Evolutionary conservation across 495 filamentous ascomycete genomes (phyloP).

Genomic region (Chaetomidium leptoderma): DNA sequence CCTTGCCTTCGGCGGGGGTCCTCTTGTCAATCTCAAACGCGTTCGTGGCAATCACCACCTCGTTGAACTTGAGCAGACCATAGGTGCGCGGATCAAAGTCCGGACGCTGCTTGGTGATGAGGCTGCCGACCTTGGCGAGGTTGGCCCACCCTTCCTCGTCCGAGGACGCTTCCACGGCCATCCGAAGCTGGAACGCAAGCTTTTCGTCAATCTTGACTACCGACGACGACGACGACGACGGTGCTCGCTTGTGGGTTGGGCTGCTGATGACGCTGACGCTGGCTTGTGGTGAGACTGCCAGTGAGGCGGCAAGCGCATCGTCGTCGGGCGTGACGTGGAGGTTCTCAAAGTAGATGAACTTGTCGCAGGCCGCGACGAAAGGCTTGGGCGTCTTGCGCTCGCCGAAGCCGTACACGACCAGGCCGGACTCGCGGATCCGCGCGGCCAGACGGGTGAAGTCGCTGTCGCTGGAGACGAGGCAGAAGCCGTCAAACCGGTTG

Average conservation of each 20-base stretch:
- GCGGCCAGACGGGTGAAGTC: constrained; percentile 23
- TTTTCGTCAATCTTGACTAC: background rate
- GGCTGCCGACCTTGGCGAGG: constrained; percentile 8
- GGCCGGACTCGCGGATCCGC: constrained; percentile 23
- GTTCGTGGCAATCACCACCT: constrained; percentile 14
- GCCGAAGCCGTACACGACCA: constrained; percentile 24
- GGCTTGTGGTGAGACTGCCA: background rate
- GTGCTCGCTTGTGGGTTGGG: background rate
- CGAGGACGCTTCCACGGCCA: constrained; percentile 11
- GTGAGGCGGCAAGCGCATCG: no score
- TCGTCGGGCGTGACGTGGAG: background rate
- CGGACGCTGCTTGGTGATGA: constrained; percentile 31
- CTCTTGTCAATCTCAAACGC: no score
- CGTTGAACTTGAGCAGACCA: constrained; percentile 24
- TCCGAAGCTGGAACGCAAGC: constrained; percentile 1
- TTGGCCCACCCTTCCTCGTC: constrained; percentile 8
- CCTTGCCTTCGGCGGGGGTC: no score
- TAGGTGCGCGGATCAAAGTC: constrained; percentile 24
- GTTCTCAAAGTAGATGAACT: constrained; percentile 24
- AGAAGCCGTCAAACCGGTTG: constrained; percentile 22
- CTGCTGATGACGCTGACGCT: background rate
- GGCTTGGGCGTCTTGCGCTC: constrained; percentile 22
- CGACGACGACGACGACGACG: background rate
- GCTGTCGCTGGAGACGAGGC: constrained; percentile 25
- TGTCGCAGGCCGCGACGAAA: constrained; percentile 21